Evolutionary conservation across 768 basidiomycete genomes (phyloP), one percentile per base, ranked within the genome.

Genomic region (Fistulinella prunicolor): DNA sequence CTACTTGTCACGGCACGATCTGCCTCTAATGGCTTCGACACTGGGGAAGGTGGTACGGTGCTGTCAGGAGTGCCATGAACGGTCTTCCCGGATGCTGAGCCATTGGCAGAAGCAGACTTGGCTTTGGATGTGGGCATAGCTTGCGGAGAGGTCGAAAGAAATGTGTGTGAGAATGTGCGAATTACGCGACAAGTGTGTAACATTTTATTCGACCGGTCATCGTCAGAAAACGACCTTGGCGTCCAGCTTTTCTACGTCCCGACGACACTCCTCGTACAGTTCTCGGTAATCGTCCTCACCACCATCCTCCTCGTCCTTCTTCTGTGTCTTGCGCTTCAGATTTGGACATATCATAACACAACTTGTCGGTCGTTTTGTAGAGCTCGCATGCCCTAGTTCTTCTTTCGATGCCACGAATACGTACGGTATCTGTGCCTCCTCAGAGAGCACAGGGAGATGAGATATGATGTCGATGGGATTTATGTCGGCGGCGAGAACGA

Each of bases 381-480:
- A 88, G 63, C 93, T 93, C 16, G 94, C 91, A 57, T 89, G 85
- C 0, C 96, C 96, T 23, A 99, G 84, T 63, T 95, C 93, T 69
- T 98, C 96, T 65, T 95, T 96, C 4, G 89, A 94, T 3, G 85
- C 62, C 13, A 94, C 88, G 64, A 92, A 94, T 41, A 94, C 77
- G 62, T 94, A 95, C 1, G 93, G 93, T 65, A 93, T 85, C 30
- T 83, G 76, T 9, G 92, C 87, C 66, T 99, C 96, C 73, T 99
- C 96, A 39, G 90, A 86, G 63, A 99, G 75, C 9, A 97, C 75
- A 6, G 96, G 96, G 42, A 99, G 76, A 72, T 98, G 96, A 28
- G 94, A 94, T 60, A 98, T 94, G 57, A 99, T 96, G 72, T 99
- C 96, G 61, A 98, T 87, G 10, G 96, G 96, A 51, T 90, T 95